Evolutionary conservation across 352 stramenopile species (phyloP), one percentile per base, ranked within the genome.

Genomic region (Phytophthora hibernalis): DNA sequence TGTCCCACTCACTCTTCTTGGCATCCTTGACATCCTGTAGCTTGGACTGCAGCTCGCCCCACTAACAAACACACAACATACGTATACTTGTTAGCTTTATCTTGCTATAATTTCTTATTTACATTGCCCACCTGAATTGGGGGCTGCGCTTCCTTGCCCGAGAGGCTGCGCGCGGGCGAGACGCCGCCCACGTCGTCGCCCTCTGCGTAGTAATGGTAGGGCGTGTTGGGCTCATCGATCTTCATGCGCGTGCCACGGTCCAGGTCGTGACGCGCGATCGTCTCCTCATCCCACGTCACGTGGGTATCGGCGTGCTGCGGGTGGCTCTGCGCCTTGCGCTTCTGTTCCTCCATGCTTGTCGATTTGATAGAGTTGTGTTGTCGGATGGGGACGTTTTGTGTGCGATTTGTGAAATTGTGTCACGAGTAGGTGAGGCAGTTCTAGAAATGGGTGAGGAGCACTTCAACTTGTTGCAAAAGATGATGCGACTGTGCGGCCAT

Each of bases 211-310:
- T 92, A 91, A 54, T 95, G 78, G 60, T 96, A 98, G 20, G 93
- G 93, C 54, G 93, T 98, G 64, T 97, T 91, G 49, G 93, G 92
- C 76, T 98, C 93, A 54, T 98, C 87, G 64, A 98, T 98, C 75
- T 97, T 97, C 82, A 96, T 93, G 48, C 93, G 88, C 55, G 93
- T 98, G 58, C 93, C 93, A 26, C 93, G 80, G 28, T 97, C 81
- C 58, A 96, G 79, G 70, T 98, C 84, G 64, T 98, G 93, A 53
- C 90, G 80, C 18, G 87, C 87, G 68, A 98, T 98, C 18, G 89
- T 97, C 53, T 93, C 84, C 66, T 98, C 93, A 66, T 98, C 93
- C 91, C 91, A 98, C 60, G 74, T 90, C 31, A 97, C 80, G 63
- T 85, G 83, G 22, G 54, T n/a, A n/a, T 74, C 61, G 18, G 35